These are phyloP conservation scores for Mycogone perniciosa DNA, from an alignment of 2,329 filamentous ascomycete species.

Conservation along the genomic window DNA sequence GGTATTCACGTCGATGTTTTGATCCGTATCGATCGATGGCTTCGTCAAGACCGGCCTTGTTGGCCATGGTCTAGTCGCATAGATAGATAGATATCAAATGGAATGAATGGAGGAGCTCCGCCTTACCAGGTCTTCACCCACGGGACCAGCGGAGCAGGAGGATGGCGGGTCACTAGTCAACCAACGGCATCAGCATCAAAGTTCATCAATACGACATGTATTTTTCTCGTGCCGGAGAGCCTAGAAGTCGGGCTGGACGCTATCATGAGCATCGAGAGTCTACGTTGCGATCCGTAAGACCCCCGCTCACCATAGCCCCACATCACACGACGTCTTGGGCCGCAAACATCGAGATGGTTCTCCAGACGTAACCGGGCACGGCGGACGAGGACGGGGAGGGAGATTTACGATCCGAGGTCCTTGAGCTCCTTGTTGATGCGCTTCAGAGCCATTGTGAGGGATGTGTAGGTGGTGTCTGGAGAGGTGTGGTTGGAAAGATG, in stretches of 20 bases:
- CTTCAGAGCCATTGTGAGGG: slow-evolving; percentile 72
- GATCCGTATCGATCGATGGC: too few species aligned
- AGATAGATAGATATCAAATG: background rate
- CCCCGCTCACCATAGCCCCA: slow-evolving; percentile 9
- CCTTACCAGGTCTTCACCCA: slow-evolving; percentile 95
- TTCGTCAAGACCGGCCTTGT: too few species aligned
- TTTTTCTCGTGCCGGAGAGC: background rate
- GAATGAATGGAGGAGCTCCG: slow-evolving; percentile 18
- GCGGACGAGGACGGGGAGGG: slow-evolving; percentile 5
- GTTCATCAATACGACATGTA: background rate
- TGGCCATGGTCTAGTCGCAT: background rate
- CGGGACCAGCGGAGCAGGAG: slow-evolving; percentile 94
- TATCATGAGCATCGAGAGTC: slow-evolving; percentile 1
- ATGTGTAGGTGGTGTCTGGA: slow-evolving; percentile 20
- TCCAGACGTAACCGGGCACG: slow-evolving; percentile 14
- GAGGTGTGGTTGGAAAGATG: slow-evolving; percentile 10
- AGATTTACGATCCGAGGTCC: slow-evolving; percentile 73
- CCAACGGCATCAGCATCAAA: slow-evolving; percentile 17
- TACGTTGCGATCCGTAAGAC: slow-evolving; percentile 14
- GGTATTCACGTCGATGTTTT: slow-evolving; percentile 1
- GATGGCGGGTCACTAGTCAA: slow-evolving; percentile 83
- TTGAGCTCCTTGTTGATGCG: slow-evolving; percentile 92
- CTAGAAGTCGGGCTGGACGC: background rate
- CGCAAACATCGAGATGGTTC: slow-evolving; percentile 5
- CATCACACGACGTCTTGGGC: slow-evolving; percentile 10